Conservation (phyloP, 208 protist genomes). For the Crithidia bombi region DNA sequence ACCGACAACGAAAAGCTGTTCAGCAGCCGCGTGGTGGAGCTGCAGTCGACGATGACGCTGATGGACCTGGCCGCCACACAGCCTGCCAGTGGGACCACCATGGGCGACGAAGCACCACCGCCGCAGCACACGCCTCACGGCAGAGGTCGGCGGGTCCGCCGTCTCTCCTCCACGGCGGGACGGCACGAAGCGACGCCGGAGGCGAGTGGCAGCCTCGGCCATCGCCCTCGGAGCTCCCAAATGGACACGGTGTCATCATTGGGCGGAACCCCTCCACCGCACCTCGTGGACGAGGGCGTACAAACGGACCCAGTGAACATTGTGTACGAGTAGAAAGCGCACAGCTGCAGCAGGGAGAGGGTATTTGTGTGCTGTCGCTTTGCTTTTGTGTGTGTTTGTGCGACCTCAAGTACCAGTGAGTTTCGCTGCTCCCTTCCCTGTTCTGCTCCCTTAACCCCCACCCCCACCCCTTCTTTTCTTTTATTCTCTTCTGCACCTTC, state of each 20-base stretch:
- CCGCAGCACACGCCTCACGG: background rate
- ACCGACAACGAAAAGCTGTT: conserved; percentile 13
- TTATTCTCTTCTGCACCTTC: background rate
- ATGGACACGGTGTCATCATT: conserved; percentile 3
- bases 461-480: too few species aligned
- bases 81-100: background rate
- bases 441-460: too few species aligned
- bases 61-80: conserved; percentile 16
- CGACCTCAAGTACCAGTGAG: background rate
- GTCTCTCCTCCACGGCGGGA: background rate
- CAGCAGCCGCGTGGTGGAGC: conserved; percentile 35
- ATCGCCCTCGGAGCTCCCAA: background rate
- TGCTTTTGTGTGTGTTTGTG: background rate
- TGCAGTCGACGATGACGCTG: conserved; percentile 38
- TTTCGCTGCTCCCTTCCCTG: too few species aligned
- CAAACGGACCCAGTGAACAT: conserved; percentile 76
- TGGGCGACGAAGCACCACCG: conserved; percentile 4
- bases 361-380: background rate
- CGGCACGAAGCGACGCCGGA: background rate
- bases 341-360: too few species aligned
- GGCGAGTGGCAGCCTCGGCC: background rate
- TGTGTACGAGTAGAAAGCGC: conserved; percentile 39
- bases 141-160: background rate
- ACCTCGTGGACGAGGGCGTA: conserved; percentile 42
- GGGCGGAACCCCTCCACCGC: background rate